Base-by-base conservation (phyloP, 164 flowering plant species). In the Amborella trichopoda region DNA sequence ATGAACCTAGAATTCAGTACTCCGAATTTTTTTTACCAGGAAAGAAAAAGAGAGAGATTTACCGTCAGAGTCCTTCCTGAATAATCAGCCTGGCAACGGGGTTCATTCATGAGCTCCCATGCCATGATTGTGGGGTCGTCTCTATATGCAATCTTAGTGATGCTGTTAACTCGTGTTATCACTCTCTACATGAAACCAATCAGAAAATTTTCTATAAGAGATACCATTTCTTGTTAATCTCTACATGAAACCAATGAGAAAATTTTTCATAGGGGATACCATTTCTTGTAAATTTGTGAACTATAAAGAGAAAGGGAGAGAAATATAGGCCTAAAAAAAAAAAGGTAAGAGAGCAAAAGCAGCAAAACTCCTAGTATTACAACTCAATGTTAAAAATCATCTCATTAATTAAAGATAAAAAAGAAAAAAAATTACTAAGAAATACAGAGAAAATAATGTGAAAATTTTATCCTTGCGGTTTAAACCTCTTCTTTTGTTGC, bases 61-160 rank as follows among this genome's bases (percentile, higher is more conserved):
- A 63, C 63, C 16, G 49, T 26, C 6, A 66, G 46, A 6, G 61
- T 47, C 26, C 23, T 58, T 23, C 71, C 71, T 0, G 64, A 58
- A 26, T 43, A 44, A 48, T 67, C 71, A 0, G 44, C 18, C 18
- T 55, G 25, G 48, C 67, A 67, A 23, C 71, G 67, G 20, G 71
- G 71, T 51, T 67, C 71, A 20, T 67, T 67, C 17, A 67, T 67
- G 37, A 67, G 67, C 46, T 67, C 71, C 67, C 67, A 67, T 20
- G 71, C 64, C 67, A 67, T 67, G 22, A 67, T 51, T 0, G 67
- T 58, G 14, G 64, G 52, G 12, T 67, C 64, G 46, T 67, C 71
- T 46, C 55, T 62, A 13, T 67, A 62, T 17, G 47, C 40, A 3
- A 34, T 48, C 25, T 21, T 45, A 33, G 61, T 54, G 21, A 62